phyloP scores from a whole-genome alignment of 495 filamentous ascomycete genomes.

The Neurospora sp. region DNA sequence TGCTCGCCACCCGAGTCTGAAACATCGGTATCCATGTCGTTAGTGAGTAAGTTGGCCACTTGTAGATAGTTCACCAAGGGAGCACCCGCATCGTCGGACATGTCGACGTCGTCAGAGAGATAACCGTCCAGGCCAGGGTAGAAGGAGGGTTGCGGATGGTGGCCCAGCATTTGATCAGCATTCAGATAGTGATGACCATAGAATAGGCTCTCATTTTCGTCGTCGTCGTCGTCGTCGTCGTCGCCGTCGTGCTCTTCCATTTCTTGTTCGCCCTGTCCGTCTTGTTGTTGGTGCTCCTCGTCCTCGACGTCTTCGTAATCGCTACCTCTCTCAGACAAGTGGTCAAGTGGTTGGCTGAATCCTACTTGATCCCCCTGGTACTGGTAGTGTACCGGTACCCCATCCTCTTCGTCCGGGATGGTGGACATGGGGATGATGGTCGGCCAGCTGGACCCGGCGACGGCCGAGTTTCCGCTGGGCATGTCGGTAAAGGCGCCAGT shows the following conservation, averaged over 20 bases:
- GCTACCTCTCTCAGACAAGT: conserved; percentile 1
- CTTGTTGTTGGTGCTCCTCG: conserved; percentile 11
- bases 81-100: conserved; percentile 11
- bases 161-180: not conserved
- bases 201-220: conserved; percentile 1
- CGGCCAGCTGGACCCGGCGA: not conserved
- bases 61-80: conserved; percentile 12
- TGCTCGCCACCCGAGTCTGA: conserved; percentile 1
- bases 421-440: not conserved
- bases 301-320: conserved; percentile 9
- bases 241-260: conserved; percentile 12
- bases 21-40: conserved; percentile 10
- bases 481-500: not conserved
- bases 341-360: not conserved
- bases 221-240: conserved; percentile 10
- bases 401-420: not conserved
- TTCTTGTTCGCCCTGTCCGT: conserved; percentile 10
- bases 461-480: not conserved
- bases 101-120: conserved; percentile 12
- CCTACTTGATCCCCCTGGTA: not conserved
- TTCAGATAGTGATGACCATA: not conserved
- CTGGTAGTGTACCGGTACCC: not conserved
- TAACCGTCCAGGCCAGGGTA: conserved; percentile 5
- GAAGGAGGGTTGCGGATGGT: not conserved
- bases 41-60: conserved; percentile 8